phyloP scores from a whole-genome alignment of 495 filamentous ascomycete species.

The Aspergillus biplanus region DNA sequence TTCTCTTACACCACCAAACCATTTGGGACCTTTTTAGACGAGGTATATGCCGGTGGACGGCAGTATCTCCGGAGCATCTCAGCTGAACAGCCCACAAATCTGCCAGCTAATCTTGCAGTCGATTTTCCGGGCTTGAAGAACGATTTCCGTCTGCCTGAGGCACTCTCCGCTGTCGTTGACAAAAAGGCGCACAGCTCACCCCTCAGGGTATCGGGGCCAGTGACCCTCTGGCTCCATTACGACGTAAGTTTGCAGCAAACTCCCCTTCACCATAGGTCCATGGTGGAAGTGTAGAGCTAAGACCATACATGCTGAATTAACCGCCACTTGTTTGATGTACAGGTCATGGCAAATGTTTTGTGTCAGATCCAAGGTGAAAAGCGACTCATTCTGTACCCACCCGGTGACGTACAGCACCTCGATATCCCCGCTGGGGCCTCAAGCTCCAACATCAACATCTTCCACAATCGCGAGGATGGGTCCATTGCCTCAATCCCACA shows the following conservation, averaged over 20 bases:
- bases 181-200: slow-evolving; percentile 77
- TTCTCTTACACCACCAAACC: slow-evolving; percentile 72
- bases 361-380: slow-evolving; percentile 78
- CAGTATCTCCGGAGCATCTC: slow-evolving; percentile 81
- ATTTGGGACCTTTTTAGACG: slow-evolving; percentile 70
- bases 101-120: slow-evolving; percentile 64
- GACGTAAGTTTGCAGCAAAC: slow-evolving; percentile 58
- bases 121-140: slow-evolving; percentile 72
- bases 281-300: background rate
- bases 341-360: slow-evolving; percentile 89
- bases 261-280: background rate
- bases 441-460: slow-evolving; percentile 76
- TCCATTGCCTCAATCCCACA: slow-evolving; percentile 44
- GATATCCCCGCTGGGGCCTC: slow-evolving; percentile 76
- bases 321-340: background rate
- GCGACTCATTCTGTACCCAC: slow-evolving; percentile 75
- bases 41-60: slow-evolving; percentile 61
- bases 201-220: slow-evolving; percentile 76
- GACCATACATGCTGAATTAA: slow-evolving; percentile 5
- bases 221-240: slow-evolving; percentile 92
- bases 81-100: slow-evolving; percentile 63
- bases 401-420: slow-evolving; percentile 69
- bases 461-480: slow-evolving; percentile 45
- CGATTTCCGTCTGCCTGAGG: slow-evolving; percentile 72
- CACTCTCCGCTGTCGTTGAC: slow-evolving; percentile 57